Evolutionary conservation across 1,284 basidiomycete genomes (phyloP), one percentile per base, ranked within the genome.

Genomic region (Malassezia globosa): DNA sequence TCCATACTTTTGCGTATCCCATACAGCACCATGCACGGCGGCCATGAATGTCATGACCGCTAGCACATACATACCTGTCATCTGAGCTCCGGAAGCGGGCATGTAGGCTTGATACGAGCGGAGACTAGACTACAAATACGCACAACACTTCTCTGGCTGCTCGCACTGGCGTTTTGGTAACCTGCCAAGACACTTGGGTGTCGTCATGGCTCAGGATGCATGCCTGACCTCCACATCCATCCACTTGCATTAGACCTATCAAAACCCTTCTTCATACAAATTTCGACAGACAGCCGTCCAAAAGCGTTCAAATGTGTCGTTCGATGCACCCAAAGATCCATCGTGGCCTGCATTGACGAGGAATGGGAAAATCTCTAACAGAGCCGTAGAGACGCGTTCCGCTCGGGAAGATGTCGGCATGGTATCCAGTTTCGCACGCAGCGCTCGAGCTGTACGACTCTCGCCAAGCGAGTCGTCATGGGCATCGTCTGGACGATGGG

Each of bases 221-320:
- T n/a, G n/a, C n/a, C n/a, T n/a, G n/a, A n/a, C n/a, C n/a, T n/a
- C n/a, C n/a, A n/a, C n/a, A n/a, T n/a, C n/a, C n/a, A n/a, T n/a
- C n/a, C n/a, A n/a, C n/a, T n/a, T n/a, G n/a, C n/a, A n/a, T n/a
- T n/a, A n/a, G n/a, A n/a, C n/a, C n/a, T n/a, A n/a, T n/a, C n/a
- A n/a, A n/a, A n/a, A n/a, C n/a, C 64, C 66, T 25, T 62, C 52
- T 8, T 59, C 58, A 39, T 60, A 55, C 46, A 70, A 53, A 44
- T 67, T 61, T 3, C 58, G 54, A 40, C 66, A 70, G n/a, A 70
- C 40, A 2, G 64, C 67, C 37, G 62, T 46, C 67, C 67, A 70
- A 44, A 70, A 70, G 4, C 56, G 42, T 42, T 69, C 61, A 10
- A 70, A 41, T 7, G 27, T 29, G 18, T 43, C 42, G 51, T 29